Evolutionary conservation across 805 yeast species (phyloP), one percentile per base, ranked within the genome.

Genomic region (Zygotorulaspora sp.): DNA sequence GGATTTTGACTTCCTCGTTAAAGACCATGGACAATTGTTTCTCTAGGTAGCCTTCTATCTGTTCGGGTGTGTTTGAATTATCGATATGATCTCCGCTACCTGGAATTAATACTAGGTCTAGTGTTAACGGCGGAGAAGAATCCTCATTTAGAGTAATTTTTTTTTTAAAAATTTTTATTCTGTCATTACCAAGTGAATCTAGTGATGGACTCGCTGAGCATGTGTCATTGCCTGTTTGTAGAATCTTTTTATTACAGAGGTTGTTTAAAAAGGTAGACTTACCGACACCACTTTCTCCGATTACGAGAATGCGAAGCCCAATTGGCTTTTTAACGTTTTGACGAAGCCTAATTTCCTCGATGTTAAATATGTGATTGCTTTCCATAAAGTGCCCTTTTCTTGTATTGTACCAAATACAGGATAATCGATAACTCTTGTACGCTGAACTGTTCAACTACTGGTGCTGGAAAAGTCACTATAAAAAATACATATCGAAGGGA

Each of bases 11-110:
- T 58, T 84, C 95, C 57, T 84, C 90, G 9, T 77, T 77, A 45
- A 85, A 72, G 17, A 81, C 78, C 42, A 71, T 71, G 53, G 83
- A 88, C 60, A 78, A 83, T 60, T 83, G 89, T 42, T 67, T 72
- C 57, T 80, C 84, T 44, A 84, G 66, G 62, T 76, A 82, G 24
- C 71, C 70, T 43, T 73, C 73, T 37, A 85, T 71, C 44, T 74
- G 66, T 2, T 50, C 49, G 32, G 71, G 66, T 22, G 77, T 71
- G 22, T 62, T 47, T 34, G 71, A 72, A 60, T 81, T 82, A 62
- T 84, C 78, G 48, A 83, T 68, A 55, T 76, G 76, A 50, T 81
- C 87, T 22, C 90, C 92, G 52, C 80, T 77, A 0, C 88, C 88
- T 3, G 86, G 83, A 11, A 86, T 72, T 53, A 80, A 80, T 33